phyloP scores from a whole-genome alignment of 345 rosid species.

The Noccaea bulbosa region DNA sequence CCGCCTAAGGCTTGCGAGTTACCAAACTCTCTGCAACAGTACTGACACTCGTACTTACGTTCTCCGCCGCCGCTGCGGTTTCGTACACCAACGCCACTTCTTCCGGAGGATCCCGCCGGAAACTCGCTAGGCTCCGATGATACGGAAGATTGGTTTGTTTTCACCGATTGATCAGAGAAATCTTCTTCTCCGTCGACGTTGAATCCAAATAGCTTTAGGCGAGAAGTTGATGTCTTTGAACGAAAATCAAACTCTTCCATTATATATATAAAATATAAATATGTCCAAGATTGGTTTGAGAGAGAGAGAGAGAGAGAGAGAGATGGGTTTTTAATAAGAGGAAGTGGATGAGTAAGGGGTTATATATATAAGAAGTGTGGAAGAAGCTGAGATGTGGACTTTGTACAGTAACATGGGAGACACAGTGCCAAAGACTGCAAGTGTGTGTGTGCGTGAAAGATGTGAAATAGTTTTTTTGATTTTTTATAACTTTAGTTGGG shows the following conservation, averaged over 20 bases:
- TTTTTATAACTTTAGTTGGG: not conserved
- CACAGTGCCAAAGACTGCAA: slow-evolving; percentile 28
- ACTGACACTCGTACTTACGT: slow-evolving; percentile 84
- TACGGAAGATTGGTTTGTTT: slow-evolving; percentile 19
- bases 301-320: slow-evolving; percentile 26
- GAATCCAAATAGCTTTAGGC: slow-evolving; percentile 89
- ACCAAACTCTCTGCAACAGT: slow-evolving; percentile 75
- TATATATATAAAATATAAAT: not conserved
- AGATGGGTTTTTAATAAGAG: slow-evolving; percentile 29
- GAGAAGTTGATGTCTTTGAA: slow-evolving; percentile 50
- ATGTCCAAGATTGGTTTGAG: not conserved
- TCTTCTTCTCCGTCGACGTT: slow-evolving; percentile 70
- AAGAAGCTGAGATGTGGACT: slow-evolving; percentile 42
- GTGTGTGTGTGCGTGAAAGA: slow-evolving; percentile 40
- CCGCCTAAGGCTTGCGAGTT: slow-evolving; percentile 85
- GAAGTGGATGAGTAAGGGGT: slow-evolving; percentile 51
- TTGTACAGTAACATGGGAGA: slow-evolving; percentile 50
- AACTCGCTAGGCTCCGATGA: slow-evolving; percentile 32
- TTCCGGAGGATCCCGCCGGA: slow-evolving; percentile 41
- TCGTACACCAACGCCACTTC: slow-evolving; percentile 28
- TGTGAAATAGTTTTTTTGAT: not conserved
- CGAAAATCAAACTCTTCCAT: slow-evolving; percentile 63
- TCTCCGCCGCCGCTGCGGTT: slow-evolving; percentile 41
- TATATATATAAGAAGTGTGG: slow-evolving; percentile 23
- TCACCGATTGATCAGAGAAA: slow-evolving; percentile 36